Base-by-base conservation (phyloP, 2,329 filamentous ascomycete species). In the Cytospora piceicola region DNA sequence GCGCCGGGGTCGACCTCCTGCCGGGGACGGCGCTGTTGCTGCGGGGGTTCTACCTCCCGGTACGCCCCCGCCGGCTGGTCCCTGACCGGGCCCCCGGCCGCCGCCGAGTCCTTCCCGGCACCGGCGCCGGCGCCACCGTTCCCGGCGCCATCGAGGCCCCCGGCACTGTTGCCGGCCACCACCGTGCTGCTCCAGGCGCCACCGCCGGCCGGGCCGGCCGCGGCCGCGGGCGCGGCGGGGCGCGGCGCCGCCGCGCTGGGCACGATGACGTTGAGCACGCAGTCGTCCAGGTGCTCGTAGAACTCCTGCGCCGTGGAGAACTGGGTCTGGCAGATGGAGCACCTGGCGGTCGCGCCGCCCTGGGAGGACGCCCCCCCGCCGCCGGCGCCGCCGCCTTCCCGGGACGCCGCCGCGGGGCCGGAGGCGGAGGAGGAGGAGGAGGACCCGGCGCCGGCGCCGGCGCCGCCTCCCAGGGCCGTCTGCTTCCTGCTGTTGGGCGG, bases 251-350 rank as follows among this genome's bases (percentile, higher is more conserved):
- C 24, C 17, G 17, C 9, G 46, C 46, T 24, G 46, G 84, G 83
- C 17, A 86, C 83, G 61, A 88, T 85, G 20, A 86, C 84, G 59
- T 84, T 84, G 53, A 88, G 78, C 39, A 88, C 85, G 63, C 85
- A 88, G 70, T 88, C 85, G 70, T 90, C 94, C 70, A 97, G 82
- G 82, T 98, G 94, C 80, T 98, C 94, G 77, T 98, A 97, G 80
- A 97, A 97, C 74, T 97, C 94, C 77, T 98, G 94, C 3, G 94
- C 92, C 67, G 90, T 94, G 70, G 85, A 84, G 76, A 97, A 98
- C 17, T 81, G 79, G 9, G 87, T 92, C 52, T 88, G 85, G 78
- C 94, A 98, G 69, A 95, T 98, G 4, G 93, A 96, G 78, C 94
- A 98, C 76, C 90, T 93, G 69, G 93, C 94, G 59, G 91, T 91